Conservation (phyloP, 2,329 filamentous ascomycete species). For the Neospermospora avenae region DNA sequence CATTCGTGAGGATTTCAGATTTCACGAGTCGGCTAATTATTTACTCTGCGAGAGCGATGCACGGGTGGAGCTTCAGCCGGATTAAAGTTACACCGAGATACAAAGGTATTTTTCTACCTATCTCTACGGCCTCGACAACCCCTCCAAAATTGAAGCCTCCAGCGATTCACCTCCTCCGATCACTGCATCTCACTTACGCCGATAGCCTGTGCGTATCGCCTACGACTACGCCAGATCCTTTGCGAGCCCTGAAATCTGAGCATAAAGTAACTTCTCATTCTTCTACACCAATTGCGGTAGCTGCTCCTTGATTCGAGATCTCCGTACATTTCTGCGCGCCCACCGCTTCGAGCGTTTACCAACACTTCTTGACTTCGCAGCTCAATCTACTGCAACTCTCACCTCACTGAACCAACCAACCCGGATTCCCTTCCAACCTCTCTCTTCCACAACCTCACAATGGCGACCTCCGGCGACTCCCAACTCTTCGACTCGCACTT, state of each 20-base stretch:
- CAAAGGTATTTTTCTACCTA: neutral
- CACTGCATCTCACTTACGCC: too few relatives aligned
- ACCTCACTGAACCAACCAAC: neutral
- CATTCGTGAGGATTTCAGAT: neutral
- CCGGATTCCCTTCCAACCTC: neutral
- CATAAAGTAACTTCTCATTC: too few relatives aligned
- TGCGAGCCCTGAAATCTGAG: too few relatives aligned
- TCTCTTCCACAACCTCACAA: slow-evolving; percentile 5
- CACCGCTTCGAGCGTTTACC: neutral
- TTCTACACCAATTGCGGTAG: too few relatives aligned
- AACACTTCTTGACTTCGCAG: neutral
- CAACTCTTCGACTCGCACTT: slow-evolving; percentile 94
- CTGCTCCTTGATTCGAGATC: neutral
- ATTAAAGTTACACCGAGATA: neutral
- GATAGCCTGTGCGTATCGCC: too few relatives aligned
- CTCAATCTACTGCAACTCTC: neutral
- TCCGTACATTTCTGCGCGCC: neutral
- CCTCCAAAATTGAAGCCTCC: neutral
- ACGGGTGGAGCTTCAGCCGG: neutral
- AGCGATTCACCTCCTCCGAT: too few relatives aligned
- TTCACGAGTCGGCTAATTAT: slow-evolving; percentile 1
- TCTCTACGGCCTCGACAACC: neutral
- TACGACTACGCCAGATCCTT: too few relatives aligned
- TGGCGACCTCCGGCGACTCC: slow-evolving; percentile 69
- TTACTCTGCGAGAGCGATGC: neutral